Evolutionary conservation across 495 filamentous ascomycete genomes (phyloP).

Genomic region (Immersiella caudata): DNA sequence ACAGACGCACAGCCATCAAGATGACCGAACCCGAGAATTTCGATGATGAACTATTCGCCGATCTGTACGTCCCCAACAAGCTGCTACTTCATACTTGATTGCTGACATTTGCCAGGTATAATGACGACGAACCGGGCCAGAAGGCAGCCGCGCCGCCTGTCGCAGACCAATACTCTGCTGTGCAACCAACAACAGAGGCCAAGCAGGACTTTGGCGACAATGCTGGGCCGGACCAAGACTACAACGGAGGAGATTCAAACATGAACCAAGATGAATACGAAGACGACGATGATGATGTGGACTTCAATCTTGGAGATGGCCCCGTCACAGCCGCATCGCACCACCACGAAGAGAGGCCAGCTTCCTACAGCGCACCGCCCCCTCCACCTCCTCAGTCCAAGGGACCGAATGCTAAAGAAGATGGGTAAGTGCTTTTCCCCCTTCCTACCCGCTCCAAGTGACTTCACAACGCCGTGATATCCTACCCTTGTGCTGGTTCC

Average conservation of each 20-base stretch:
- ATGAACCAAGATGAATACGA: slow-evolving; percentile 60
- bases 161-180: slow-evolving; percentile 37
- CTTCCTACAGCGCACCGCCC: slow-evolving; percentile 33
- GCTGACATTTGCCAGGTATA: slow-evolving; percentile 64
- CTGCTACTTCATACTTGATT: background rate
- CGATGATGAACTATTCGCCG: slow-evolving; percentile 97
- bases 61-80: slow-evolving; percentile 69
- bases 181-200: slow-evolving; percentile 34
- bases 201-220: slow-evolving; percentile 57
- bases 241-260: slow-evolving; percentile 51
- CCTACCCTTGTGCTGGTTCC: background rate
- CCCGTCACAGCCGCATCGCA: slow-evolving; percentile 38
- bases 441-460: slow-evolving; percentile 32
- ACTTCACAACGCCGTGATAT: slow-evolving; percentile 12
- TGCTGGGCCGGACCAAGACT: slow-evolving; percentile 24
- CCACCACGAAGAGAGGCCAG: slow-evolving; percentile 39
- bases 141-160: slow-evolving; percentile 44
- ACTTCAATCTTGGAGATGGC: slow-evolving; percentile 57
- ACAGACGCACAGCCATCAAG: slow-evolving; percentile 21
- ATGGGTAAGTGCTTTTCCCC: slow-evolving; percentile 80
- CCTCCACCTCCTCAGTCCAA: slow-evolving; percentile 31
- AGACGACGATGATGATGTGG: slow-evolving; percentile 68
- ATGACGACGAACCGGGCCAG: slow-evolving; percentile 70
- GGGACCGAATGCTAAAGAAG: slow-evolving; percentile 85
- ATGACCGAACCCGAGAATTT: slow-evolving; percentile 91